Evolutionary conservation across 1,139 yeast species (phyloP).

Genomic region (Yamadazyma siamensis): DNA sequence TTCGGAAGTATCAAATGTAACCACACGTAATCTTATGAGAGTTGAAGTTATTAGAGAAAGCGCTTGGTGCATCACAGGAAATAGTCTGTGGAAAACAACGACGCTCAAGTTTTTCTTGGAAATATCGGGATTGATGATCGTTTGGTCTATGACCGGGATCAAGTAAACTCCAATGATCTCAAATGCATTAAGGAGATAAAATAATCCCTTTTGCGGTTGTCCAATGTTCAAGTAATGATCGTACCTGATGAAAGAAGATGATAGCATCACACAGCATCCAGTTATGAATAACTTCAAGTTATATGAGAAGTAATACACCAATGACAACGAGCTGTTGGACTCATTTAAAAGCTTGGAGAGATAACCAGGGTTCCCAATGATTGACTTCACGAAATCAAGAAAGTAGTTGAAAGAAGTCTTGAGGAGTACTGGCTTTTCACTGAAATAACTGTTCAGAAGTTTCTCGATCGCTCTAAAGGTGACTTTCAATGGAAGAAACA

Average conservation of each 20-base stretch:
- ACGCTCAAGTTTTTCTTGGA: conserved; percentile 1
- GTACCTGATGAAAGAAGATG: no score
- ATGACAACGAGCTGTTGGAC: conserved; percentile 1
- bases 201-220: conserved; percentile 7
- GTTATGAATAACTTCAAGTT: conserved; percentile 4
- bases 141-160: conserved; percentile 5
- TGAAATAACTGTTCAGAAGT: background rate
- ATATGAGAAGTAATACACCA: conserved; percentile 2
- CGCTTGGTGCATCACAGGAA: conserved; percentile 2
- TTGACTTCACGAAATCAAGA: background rate
- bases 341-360: background rate
- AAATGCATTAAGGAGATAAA: conserved; percentile 4
- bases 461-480: background rate
- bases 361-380: background rate
- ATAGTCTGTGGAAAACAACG: conserved; percentile 3
- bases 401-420: background rate
- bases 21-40: conserved; percentile 5
- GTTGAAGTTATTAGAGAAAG: conserved; percentile 3
- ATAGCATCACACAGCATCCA: background rate
- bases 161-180: conserved; percentile 1
- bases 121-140: conserved; percentile 1
- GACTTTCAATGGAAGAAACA: background rate
- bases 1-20: background rate
- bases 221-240: no score
- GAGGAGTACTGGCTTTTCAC: no score